Conservation (phyloP, 2,329 filamentous ascomycete genomes). For the Akanthomyces dipterigenus region DNA sequence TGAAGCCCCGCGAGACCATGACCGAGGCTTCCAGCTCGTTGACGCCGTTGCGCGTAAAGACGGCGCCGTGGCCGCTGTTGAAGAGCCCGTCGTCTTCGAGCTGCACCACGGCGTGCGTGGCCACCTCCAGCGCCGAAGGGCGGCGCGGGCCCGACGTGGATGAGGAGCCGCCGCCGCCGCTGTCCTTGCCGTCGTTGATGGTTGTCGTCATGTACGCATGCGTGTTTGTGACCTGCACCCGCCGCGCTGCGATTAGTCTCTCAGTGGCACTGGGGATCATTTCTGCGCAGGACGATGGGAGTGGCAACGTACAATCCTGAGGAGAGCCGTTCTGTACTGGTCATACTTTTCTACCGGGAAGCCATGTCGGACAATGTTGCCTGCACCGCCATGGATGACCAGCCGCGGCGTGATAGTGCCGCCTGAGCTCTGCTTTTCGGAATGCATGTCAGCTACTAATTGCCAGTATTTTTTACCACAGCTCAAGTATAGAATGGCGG, state of each 20-base stretch:
- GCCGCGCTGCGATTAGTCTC: background rate
- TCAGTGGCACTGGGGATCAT: background rate
- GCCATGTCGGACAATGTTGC: constrained; percentile 56
- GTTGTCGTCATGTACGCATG: constrained; percentile 40
- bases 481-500: background rate
- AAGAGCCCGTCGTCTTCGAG: constrained; percentile 78
- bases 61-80: constrained; percentile 77
- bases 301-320: constrained; percentile 47
- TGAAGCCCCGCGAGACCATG: constrained; percentile 68
- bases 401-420: constrained; percentile 45
- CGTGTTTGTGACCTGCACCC: constrained; percentile 35
- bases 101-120: constrained; percentile 65
- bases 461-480: background rate
- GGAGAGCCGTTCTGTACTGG: constrained; percentile 53
- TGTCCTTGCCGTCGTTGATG: background rate
- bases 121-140: constrained; percentile 63
- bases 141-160: constrained; percentile 11
- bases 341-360: constrained; percentile 52
- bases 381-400: constrained; percentile 65
- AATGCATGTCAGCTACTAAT: constrained; percentile 31
- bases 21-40: constrained; percentile 83
- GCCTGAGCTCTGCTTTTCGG: constrained; percentile 20
- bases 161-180: background rate
- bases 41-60: constrained; percentile 75
- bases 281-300: background rate